phyloP scores from a whole-genome alignment of 2,329 filamentous ascomycete species.

The Aureobasidium lini region DNA sequence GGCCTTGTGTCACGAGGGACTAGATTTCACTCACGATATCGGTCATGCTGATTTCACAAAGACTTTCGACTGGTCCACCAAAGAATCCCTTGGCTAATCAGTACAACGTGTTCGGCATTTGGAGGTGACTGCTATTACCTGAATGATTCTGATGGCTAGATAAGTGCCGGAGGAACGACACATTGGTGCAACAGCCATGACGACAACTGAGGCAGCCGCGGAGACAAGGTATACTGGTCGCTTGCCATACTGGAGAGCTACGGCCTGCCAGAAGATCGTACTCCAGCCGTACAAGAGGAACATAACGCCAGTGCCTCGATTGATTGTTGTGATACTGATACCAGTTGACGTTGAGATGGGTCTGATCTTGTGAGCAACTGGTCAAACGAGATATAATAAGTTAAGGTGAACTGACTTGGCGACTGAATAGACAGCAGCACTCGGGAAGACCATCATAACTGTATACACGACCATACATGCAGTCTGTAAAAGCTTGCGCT shows the following conservation, averaged over 20 bases:
- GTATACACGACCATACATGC: conserved; percentile 24
- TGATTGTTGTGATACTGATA: conserved; percentile 19
- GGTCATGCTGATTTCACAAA: conserved; percentile 19
- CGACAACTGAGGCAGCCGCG: conserved; percentile 15
- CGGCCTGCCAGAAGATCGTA: conserved; percentile 40
- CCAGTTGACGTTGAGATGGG: conserved; percentile 23
- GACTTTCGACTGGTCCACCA: conserved; percentile 21
- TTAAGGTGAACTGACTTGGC: conserved; percentile 15
- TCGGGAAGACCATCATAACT: conserved; percentile 26
- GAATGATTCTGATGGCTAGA: conserved; percentile 24
- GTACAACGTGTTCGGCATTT: background rate
- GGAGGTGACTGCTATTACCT: background rate
- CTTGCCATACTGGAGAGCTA: conserved; percentile 38
- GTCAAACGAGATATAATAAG: background rate
- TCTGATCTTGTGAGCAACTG: background rate
- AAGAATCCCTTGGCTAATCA: conserved; percentile 17
- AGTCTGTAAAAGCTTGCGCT: conserved; percentile 17
- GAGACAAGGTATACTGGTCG: conserved; percentile 22
- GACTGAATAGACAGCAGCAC: conserved; percentile 29
- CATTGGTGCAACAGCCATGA: conserved; percentile 20
- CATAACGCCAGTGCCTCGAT: conserved; percentile 25
- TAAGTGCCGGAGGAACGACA: conserved; percentile 16
- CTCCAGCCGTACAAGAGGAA: conserved; percentile 40
- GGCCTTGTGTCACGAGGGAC: background rate
- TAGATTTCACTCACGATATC: conserved; percentile 15